Evolutionary conservation across 208 protist species (phyloP), one percentile per base, ranked within the genome.

Genomic region (Novymonas esmeraldas): DNA sequence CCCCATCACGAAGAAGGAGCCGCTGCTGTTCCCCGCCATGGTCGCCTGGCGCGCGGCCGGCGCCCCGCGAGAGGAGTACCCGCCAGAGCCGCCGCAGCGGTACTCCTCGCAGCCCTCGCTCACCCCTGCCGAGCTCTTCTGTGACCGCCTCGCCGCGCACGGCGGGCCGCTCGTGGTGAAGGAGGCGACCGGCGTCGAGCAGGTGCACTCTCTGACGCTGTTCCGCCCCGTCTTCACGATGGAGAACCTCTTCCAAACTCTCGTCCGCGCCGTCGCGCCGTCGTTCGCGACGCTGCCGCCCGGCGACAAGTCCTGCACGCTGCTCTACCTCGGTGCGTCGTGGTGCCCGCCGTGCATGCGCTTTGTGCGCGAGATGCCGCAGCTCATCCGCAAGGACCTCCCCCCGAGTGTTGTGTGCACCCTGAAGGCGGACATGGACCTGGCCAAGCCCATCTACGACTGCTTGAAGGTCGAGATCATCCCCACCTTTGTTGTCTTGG

Each of bases 281-380:
- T 64, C 63, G 5, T 61, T 36, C 45, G 61, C 73, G 6, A 22
- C 14, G 20, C 45, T 39, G 41, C 52, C 42, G 11, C 31, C 63
- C 2, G 69, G 46, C 4, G 70, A 44, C 52, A 61, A 60, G 46
- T 69, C 59, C 1, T 67, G 73, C 66, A 86, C 87, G 1, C 45
- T 93, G 31, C 57, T 94, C 26, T 93, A 89, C 73, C 68, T 92
- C 51, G 84, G 90, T 11, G 90, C 90, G n/a, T 88, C 82, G 14
- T 92, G 87, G 86, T 95, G 90, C 76, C 90, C 90, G 41, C 90
- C 87, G 45, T 95, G 90, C 73, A 88, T 91, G 82, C 79, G 84
- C 50, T 81, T 92, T 34, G 79, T 93, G 13, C 60, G 59, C 29
- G 71, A 72, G 52, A 74, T 92, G 62, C 87, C 85, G 20, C 57